Conservation (phyloP, 805 yeast genomes). For the Saturnispora hagleri region DNA sequence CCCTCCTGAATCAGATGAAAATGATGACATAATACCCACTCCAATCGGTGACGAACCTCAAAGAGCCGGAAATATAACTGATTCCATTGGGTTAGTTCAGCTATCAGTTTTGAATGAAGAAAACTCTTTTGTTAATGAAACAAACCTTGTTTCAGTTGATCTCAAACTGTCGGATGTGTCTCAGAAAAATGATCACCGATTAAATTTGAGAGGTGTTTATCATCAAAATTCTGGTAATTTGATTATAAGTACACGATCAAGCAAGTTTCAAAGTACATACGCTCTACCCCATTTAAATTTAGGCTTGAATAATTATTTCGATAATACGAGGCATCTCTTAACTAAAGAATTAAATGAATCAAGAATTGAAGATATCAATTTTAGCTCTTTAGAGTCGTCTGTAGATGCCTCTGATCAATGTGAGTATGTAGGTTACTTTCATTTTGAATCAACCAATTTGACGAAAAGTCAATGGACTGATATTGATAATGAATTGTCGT, state of each 20-base stretch:
- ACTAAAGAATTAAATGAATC: slow-evolving; percentile 37
- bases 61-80: slow-evolving; percentile 23
- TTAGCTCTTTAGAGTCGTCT: slow-evolving; percentile 28
- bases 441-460: slow-evolving; percentile 52
- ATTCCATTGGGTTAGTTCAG: slow-evolving; percentile 17
- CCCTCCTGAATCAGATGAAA: slow-evolving; percentile 3
- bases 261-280: slow-evolving; percentile 53
- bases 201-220: slow-evolving; percentile 52
- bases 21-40: slow-evolving; percentile 1
- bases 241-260: slow-evolving; percentile 48
- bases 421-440: slow-evolving; percentile 64
- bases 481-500: slow-evolving; percentile 62
- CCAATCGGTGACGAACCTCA: slow-evolving; percentile 4
- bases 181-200: slow-evolving; percentile 28
- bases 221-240: slow-evolving; percentile 60
- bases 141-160: slow-evolving; percentile 10
- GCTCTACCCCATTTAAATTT: slow-evolving; percentile 51
- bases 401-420: slow-evolving; percentile 38
- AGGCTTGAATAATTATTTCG: slow-evolving; percentile 31
- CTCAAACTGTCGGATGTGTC: neutral
- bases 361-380: slow-evolving; percentile 29
- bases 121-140: neutral
- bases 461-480: slow-evolving; percentile 42
- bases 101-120: slow-evolving; percentile 10
- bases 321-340: slow-evolving; percentile 37